Percentiles rank a stretch among this genome's conserved stretches.
phyloP scores from a whole-genome alignment of 148 eudicot genomes.

The Suaeda aralocaspica region DNA sequence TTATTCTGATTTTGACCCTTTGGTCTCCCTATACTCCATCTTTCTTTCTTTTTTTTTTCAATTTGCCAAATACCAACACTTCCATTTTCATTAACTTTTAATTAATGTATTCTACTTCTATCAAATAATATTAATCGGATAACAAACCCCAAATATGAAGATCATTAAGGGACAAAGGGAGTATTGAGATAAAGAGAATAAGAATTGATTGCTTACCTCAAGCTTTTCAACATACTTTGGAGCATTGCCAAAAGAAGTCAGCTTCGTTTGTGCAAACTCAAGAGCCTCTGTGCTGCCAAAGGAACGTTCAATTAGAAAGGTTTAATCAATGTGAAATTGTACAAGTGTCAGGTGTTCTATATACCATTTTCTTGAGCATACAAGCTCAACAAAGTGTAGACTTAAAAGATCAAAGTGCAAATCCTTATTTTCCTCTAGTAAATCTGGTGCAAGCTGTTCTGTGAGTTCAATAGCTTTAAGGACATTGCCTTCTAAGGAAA shows the following conservation, averaged over 20 bases:
- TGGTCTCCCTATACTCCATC: neutral
- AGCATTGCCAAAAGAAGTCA: constrained; percentile 66
- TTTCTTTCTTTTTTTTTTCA: too few species aligned
- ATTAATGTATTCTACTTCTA: too few species aligned
- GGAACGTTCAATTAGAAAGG: constrained; percentile 23
- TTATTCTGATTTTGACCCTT: neutral
- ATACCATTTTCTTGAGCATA: constrained; percentile 68
- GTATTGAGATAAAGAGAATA: neutral
- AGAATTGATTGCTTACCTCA: constrained; percentile 47
- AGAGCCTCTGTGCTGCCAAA: constrained; percentile 82
- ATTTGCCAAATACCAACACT: too few species aligned
- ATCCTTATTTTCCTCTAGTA: constrained; percentile 64
- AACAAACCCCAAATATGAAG: neutral
- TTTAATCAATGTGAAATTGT: neutral
- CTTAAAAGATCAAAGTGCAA: constrained; percentile 79
- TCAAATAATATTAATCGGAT: neutral
- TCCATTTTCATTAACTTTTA: too few species aligned
- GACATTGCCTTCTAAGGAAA: constrained; percentile 59
- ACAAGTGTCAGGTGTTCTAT: constrained; percentile 13
- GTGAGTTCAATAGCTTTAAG: constrained; percentile 79
- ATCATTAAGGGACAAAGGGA: neutral
- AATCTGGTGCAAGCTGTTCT: constrained; percentile 67
- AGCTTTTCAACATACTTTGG: constrained; percentile 64
- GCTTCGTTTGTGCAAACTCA: constrained; percentile 70
- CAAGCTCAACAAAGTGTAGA: constrained; percentile 84